Evolutionary conservation across 2,329 filamentous ascomycete genomes (phyloP), one percentile per base, ranked within the genome.

Genomic region (Phyllosticta ampelicida): DNA sequence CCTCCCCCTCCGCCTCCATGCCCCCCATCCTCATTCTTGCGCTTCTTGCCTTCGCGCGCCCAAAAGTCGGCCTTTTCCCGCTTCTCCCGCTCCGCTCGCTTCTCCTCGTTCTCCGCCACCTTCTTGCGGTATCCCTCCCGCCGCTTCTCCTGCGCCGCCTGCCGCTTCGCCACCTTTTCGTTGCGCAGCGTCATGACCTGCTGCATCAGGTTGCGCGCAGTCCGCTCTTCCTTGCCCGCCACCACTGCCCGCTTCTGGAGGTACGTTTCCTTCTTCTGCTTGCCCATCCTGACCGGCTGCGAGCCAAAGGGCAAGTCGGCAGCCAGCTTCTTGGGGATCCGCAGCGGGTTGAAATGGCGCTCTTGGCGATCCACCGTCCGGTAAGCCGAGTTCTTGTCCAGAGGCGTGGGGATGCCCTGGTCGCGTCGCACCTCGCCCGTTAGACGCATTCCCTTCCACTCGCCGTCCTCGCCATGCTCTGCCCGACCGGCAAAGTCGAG

Each of bases 161-260:
- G 75, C 51, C 94, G 78, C 78, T 94, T 95, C 65, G 88, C 89
- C 28, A 86, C 83, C 71, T 95, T 94, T 68, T 97, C 94, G 68
- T 95, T 96, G 64, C 90, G 79, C 67, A 99, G 78, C 16, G 91
- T 92, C 68, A 89, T 87, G 55, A 99, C 82, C 78, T 96, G 94
- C 76, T 95, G 88, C 84, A 99, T 86, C 63, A 99, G 77, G 65
- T 90, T 85, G 29, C 94, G 80, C 4, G 90, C 90, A 72, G 86
- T 87, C 79, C 87, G 90, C 80, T 99, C 94, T 72, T 97, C 92
- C 50, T 72, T 73, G 23, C 86, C 86, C 11, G 86, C 80, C 16
- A 89, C 74, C n/a, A 97, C 90, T 13, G 92, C 94, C 9, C 94
- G 87, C 77, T 96, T 96, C 77, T 95, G 90, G 79, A 95, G 80